A percentile compares a stretch with the other conserved stretches of the same genome.
phyloP scores from a whole-genome alignment of 169 alveolate species.

The Eimeria falciformis region DNA sequence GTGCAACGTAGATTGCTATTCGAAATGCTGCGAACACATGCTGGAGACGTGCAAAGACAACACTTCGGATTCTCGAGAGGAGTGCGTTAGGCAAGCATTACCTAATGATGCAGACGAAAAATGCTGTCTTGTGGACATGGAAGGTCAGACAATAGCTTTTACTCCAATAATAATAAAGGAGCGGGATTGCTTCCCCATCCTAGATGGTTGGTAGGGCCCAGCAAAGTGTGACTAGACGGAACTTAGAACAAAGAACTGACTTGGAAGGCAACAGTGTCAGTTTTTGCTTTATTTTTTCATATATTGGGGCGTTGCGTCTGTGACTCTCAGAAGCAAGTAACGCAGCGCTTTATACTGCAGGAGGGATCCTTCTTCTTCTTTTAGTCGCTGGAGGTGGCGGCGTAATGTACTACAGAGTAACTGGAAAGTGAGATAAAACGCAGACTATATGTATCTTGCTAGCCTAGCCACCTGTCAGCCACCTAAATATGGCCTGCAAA shows the following conservation, averaged over 20 bases:
- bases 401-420: conserved; percentile 47
- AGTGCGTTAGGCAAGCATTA: conserved; percentile 42
- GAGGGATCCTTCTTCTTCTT: conserved; percentile 3
- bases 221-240: background rate
- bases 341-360: conserved; percentile 25
- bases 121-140: conserved; percentile 55
- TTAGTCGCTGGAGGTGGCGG: conserved; percentile 51
- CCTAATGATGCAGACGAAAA: conserved; percentile 41
- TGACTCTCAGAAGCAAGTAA: conserved; percentile 59
- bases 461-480: no score
- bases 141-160: conserved; percentile 25
- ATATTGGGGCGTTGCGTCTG: background rate
- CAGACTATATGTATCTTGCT: no score
- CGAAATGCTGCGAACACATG: conserved; percentile 59
- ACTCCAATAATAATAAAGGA: background rate
- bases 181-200: background rate
- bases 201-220: background rate
- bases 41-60: conserved; percentile 1
- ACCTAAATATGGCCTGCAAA: no score
- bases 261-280: background rate
- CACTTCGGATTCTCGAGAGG: background rate
- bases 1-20: conserved; percentile 60
- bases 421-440: no score
- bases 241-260: background rate
- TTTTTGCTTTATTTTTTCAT: background rate